Base-by-base conservation (phyloP, 768 basidiomycete genomes). In the Pleurotus tuber-regium region DNA sequence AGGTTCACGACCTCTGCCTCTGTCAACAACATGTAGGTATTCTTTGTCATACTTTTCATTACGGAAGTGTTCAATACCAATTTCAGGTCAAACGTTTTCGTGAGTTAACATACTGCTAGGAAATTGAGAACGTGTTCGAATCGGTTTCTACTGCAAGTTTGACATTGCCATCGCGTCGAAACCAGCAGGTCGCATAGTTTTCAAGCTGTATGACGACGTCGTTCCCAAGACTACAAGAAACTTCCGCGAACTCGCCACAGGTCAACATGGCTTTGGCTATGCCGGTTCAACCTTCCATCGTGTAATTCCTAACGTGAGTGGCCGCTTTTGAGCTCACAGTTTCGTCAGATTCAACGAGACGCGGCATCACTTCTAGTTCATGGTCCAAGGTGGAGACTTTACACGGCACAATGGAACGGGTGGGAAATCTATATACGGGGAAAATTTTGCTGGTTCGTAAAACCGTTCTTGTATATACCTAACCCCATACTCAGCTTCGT, bases 321-420 rank as follows among this genome's bases (percentile, higher is more conserved):
- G 18, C 16, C 23, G 42, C 18, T 29, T n/a, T 33, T 10, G 23
- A 35, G 21, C 4, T 14, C 16, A 39, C 25, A 25, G 19, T n/a
- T 36, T 31, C 35, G 35, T 24, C 38, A 29, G 41, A 10, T 51
- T 54, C 44, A 39, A 38, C n/a, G n/a, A n/a, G n/a, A n/a, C n/a
- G n/a, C n/a, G n/a, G n/a, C 28, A 25, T 25, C 19, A 16, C 21
- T 29, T 55, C 6, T 53, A 80, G 79, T 90, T 89, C 71, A 92
- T 92, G 90, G 66, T 88, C 40, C 91, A 92, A 66, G 92, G 89
- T 21, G 92, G 92, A 21, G 92, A 94, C 69, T 92, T 92, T 68
- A 90, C 88, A 25, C 63, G 69, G 8, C 74, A 79, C 56, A 80
- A 91, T 55, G 88, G 88, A 25, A 91, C 87, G 0, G 89, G 91